These are phyloP conservation scores for Malus hybrid DNA, from an alignment of 331 rosid genomes.

Conservation along the genomic window DNA sequence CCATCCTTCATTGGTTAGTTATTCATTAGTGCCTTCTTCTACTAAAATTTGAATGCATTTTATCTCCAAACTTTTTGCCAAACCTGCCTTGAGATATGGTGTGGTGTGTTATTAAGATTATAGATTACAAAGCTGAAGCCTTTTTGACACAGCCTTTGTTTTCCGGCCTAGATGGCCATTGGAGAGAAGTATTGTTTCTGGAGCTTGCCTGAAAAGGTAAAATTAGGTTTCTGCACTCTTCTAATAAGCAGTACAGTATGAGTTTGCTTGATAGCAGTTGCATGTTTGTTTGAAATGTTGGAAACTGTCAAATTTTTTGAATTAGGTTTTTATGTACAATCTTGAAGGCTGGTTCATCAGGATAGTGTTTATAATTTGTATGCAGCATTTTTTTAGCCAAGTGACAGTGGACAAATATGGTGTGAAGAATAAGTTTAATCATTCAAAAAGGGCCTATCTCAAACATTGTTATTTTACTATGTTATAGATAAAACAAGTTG, in stretches of 20 bases:
- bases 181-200: not conserved
- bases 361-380: not conserved
- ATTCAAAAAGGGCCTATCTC: not conserved
- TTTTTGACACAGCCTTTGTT: not conserved
- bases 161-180: not conserved
- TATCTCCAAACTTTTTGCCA: not conserved
- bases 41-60: not conserved
- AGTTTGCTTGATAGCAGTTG: not conserved
- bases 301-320: not conserved
- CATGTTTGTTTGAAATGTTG: not conserved
- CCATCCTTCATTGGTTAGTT: constrained; percentile 23
- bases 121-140: not conserved
- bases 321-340: not conserved
- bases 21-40: not conserved
- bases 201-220: not conserved
- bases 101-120: not conserved
- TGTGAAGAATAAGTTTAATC: not conserved
- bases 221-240: not conserved
- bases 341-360: not conserved
- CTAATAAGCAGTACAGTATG: not conserved
- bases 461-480: not conserved
- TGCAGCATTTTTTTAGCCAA: not conserved
- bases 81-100: not conserved
- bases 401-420: not conserved
- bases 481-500: not conserved